Evolutionary conservation across 805 yeast species (phyloP), one percentile per base, ranked within the genome.

Genomic region (Yarrowia sp.): DNA sequence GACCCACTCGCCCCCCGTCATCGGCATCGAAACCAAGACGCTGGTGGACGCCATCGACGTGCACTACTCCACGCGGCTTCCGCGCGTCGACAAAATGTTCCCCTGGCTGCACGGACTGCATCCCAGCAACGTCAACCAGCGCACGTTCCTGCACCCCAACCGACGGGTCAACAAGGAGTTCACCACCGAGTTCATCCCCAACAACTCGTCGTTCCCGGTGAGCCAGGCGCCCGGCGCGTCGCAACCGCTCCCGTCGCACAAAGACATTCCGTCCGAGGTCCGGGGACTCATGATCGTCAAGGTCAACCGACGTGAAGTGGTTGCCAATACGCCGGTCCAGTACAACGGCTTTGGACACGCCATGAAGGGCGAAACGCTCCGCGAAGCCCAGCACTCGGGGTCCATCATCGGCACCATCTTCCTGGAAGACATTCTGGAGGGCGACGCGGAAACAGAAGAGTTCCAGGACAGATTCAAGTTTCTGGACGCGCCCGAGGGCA

Each of bases 91-190:
- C 24, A 71, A 71, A 11, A 83, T 92, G 81, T 92, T 92, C 70
- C 98, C 98, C 0, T 92, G 97, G 97, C 78, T 90, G 26, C 97
- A 92, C 73, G 95, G 96, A 0, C 78, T 89, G 48, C 85, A 87
- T 67, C 79, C 79, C 14, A 78, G 80, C 36, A 84, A 85, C 70
- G 77, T 80, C 44, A 83, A 86, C 24, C 88, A 85, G 70, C 75
- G 81, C 48, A 80, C 73, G 77, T 84, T 74, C 69, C 66, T 74
- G 46, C 76, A 76, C 64, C 78, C 77, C 6, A 43, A 43, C 62
- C 65, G 66, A 30, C 66, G 72, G 24, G 67, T 75, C 70, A 49
- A 68, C 19, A 67, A 67, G 67, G 66, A 65, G 40, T 56, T 28
- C 68, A 74, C 64, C 69, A 69, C 63, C 69, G 71, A 40, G 69